Conservation (phyloP, 345 rosid genomes). For the Populus deltoides region DNA sequence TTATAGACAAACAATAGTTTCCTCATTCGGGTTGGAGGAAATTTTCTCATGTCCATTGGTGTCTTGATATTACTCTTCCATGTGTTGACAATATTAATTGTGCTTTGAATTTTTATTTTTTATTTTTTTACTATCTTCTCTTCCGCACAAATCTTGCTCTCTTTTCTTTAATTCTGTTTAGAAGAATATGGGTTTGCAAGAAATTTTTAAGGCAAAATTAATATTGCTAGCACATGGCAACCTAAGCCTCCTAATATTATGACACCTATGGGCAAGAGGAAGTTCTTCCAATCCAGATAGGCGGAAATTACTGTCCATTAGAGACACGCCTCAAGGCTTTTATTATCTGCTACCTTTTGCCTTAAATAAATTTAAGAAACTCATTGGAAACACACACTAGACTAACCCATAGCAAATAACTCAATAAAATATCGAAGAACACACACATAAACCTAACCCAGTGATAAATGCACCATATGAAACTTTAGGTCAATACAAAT, state of each 20-base stretch:
- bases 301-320: too few species aligned
- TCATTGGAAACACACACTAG: background rate
- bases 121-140: background rate
- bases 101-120: background rate
- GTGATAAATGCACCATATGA: background rate
- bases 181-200: background rate
- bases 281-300: too few species aligned
- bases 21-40: background rate
- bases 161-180: background rate
- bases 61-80: background rate
- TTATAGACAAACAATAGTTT: background rate
- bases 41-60: background rate
- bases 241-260: background rate
- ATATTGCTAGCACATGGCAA: background rate
- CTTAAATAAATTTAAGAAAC: background rate
- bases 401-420: background rate
- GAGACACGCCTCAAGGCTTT: background rate
- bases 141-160: background rate
- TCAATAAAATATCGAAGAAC: background rate
- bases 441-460: background rate
- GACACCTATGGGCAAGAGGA: background rate
- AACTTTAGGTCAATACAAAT: background rate
- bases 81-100: background rate
- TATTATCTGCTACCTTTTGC: background rate
- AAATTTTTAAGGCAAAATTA: background rate